Evolutionary conservation across 139 green algal genomes (phyloP).

Genomic region (Tetradesmus lagerheimii): DNA sequence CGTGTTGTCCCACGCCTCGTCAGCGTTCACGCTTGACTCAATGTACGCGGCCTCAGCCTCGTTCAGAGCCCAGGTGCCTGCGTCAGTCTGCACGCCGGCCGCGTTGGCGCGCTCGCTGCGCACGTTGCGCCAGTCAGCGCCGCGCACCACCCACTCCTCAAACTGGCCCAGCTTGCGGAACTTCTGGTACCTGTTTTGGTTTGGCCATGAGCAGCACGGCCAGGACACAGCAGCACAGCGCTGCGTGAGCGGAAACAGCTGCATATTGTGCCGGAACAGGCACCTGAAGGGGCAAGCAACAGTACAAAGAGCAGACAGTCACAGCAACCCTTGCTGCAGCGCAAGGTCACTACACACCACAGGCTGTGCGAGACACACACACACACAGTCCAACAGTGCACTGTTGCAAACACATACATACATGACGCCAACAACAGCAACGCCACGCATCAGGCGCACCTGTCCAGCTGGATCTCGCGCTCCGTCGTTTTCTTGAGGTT

Average conservation of each 20-base stretch:
- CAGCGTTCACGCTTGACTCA: conserved; percentile 80
- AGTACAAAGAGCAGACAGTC: background rate
- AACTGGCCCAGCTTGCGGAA: conserved; percentile 87
- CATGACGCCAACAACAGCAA: background rate
- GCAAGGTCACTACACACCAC: too few species aligned
- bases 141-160: conserved; percentile 84
- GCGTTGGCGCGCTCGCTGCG: conserved; percentile 63
- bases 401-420: too few species aligned
- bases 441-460: conserved; percentile 49
- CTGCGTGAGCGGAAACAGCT: too few species aligned
- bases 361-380: too few species aligned
- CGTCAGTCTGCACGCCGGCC: conserved; percentile 73
- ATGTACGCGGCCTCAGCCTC: conserved; percentile 83
- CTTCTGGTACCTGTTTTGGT: conserved; percentile 81
- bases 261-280: too few species aligned
- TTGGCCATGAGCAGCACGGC: too few species aligned
- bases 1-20: conserved; percentile 81
- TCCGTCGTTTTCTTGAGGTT: conserved; percentile 73
- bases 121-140: conserved; percentile 71
- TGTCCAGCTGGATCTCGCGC: conserved; percentile 87
- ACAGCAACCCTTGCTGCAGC: background rate
- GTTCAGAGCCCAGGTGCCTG: conserved; percentile 82
- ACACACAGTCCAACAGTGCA: too few species aligned
- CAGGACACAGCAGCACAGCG: too few species aligned
- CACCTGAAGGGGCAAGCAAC: too few species aligned